Percentiles rank a stretch among this genome's conserved stretches.
Conservation (phyloP, 2,329 filamentous ascomycete species). For the Beauveria caledonica region DNA sequence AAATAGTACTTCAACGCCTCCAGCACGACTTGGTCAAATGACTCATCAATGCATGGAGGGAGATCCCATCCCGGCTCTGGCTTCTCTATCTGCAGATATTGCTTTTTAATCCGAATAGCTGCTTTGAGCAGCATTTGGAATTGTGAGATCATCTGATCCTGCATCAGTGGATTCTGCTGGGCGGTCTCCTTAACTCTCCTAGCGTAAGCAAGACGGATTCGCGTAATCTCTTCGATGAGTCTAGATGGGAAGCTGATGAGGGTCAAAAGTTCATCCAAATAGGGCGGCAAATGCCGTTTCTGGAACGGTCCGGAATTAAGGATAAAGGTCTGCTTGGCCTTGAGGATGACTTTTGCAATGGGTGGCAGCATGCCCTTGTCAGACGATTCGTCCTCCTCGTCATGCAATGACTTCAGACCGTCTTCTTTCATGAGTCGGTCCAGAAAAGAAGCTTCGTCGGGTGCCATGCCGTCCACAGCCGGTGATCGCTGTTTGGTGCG, state of each 20-base stretch:
- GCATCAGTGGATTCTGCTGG: constrained; percentile 85
- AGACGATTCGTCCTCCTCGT: constrained; percentile 45
- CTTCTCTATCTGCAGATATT: constrained; percentile 75
- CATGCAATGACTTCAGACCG: constrained; percentile 83
- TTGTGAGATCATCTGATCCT: constrained; percentile 95
- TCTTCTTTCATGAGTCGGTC: constrained; percentile 95
- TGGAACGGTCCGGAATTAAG: constrained; percentile 76
- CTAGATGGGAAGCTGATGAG: constrained; percentile 96
- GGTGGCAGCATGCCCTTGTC: constrained; percentile 72
- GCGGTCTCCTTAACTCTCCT: constrained; percentile 93
- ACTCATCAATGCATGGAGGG: constrained; percentile 92
- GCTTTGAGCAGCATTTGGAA: constrained; percentile 90
- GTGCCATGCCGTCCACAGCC: constrained; percentile 56
- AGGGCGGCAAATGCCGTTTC: constrained; percentile 84
- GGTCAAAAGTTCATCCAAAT: constrained; percentile 91
- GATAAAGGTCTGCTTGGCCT: constrained; percentile 88
- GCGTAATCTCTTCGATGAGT: constrained; percentile 93
- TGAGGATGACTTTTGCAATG: constrained; percentile 79
- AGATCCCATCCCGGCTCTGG: constrained; percentile 91
- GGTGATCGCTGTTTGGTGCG: constrained; percentile 63
- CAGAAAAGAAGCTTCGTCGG: constrained; percentile 87
- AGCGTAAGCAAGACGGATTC: constrained; percentile 81
- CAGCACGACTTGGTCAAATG: constrained; percentile 84
- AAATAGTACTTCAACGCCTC: constrained; percentile 97
- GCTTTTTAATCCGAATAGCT: constrained; percentile 84